Base-by-base conservation (phyloP, 164 flowering plant genomes). In the Vitis vinifera region DNA sequence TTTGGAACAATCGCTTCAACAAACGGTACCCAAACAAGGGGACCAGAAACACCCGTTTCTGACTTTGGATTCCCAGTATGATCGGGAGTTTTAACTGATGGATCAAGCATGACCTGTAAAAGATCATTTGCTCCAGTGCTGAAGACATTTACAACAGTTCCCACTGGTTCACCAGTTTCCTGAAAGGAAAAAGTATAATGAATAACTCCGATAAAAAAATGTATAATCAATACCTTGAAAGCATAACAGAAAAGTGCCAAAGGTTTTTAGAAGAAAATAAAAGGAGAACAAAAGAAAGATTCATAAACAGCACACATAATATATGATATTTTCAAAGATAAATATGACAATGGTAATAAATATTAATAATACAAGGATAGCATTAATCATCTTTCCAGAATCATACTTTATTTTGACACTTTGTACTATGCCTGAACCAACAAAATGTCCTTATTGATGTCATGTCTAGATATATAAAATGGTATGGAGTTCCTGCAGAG, bases 1-100 rank as follows among this genome's bases (percentile, higher is more conserved):
- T 76, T 74, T 4, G 99, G 98, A 79, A 95, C 99, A 82, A 95
- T 93, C 60, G 91, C 90, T 82, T 95, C 92, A 51, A 91, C 98
- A 87, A 95, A 93, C 27, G 99, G 99, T 48, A 95, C 79, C 94
- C 92, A 90, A 14, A 86, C 92, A 72, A 66, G 80, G 51, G 67
- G 86, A 51, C 83, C 87, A 66, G 93, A 81, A 59, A 49, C 75
- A 78, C 69, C 66, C 9, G 53, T 55, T 73, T 69, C 88, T 53
- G 71, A 3, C 47, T 77, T 71, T 70, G 81, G 68, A n/a, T 75
- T 76, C 73, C 72, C 80, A 80, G 68, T 63, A 53, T 55, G 75
- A 63, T 77, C 76, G 57, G 62, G 51, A 27, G 66, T 64, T 68
- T 72, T 80, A 53, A 56, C 62, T 23, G 83, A 69, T 55, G 84